phyloP scores from a whole-genome alignment of 2,329 filamentous ascomycete species.

The Tympanopsis confertula region DNA sequence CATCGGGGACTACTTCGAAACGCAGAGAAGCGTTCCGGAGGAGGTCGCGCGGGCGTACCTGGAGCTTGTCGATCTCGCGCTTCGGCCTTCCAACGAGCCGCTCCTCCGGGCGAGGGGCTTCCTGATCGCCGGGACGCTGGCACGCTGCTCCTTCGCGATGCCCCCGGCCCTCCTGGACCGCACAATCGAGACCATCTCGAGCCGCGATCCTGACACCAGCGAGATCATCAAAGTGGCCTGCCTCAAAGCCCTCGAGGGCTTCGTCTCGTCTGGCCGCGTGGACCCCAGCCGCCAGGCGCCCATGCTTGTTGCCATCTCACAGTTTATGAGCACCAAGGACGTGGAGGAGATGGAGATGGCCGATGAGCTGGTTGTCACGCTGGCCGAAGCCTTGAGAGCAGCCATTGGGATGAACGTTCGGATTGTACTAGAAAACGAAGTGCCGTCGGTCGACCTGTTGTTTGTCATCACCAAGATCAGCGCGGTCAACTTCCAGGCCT shows the following conservation, averaged over 20 bases:
- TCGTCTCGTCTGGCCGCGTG: conserved; percentile 41
- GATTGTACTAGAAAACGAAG: conserved; percentile 60
- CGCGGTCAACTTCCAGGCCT: conserved; percentile 81
- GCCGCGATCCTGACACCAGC: conserved; percentile 50
- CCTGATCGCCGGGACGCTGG: conserved; percentile 70
- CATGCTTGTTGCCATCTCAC: conserved; percentile 48
- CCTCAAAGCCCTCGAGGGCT: conserved; percentile 70
- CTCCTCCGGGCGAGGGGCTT: conserved; percentile 80
- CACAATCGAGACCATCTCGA: conserved; percentile 63
- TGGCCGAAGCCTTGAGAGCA: conserved; percentile 76
- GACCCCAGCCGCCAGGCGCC: conserved; percentile 43
- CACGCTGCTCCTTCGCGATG: conserved; percentile 48
- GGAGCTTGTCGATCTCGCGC: conserved; percentile 68
- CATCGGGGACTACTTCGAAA: conserved; percentile 71
- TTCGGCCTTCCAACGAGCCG: conserved; percentile 53
- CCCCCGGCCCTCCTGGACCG: conserved; percentile 57
- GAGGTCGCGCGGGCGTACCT: conserved; percentile 65
- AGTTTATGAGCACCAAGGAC: conserved; percentile 75
- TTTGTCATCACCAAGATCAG: conserved; percentile 84
- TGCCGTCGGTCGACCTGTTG: conserved; percentile 58
- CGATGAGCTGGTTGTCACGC: conserved; percentile 81
- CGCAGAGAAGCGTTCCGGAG: conserved; percentile 56
- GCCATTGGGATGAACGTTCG: conserved; percentile 70
- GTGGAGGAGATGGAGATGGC: conserved; percentile 74
- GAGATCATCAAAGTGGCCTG: conserved; percentile 89